Evolutionary conservation across 208 protist genomes (phyloP).

Genomic region (Trichomonas vaginalis): DNA sequence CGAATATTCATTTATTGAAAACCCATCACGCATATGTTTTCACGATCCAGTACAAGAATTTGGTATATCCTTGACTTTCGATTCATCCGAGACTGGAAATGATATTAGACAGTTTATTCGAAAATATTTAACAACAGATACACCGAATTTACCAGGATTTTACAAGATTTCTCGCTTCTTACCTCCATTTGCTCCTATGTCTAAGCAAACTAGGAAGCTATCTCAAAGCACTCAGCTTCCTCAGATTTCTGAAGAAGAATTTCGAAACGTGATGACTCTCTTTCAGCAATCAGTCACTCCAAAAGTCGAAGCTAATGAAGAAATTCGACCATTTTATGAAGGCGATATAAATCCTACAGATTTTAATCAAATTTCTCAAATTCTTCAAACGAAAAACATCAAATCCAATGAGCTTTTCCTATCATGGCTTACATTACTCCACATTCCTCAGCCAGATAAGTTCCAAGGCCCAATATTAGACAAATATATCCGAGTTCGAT

Average conservation of each 20-base stretch:
- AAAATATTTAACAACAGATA: not conserved
- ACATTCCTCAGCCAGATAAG: not conserved
- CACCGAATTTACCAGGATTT: not conserved
- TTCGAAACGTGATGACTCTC: not conserved
- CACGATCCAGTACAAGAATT: not conserved
- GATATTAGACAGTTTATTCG: not conserved
- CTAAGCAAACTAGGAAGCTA: not conserved
- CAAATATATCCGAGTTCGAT: not conserved
- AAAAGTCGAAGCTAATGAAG: not conserved
- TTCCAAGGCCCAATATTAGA: not conserved
- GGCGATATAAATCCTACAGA: not conserved
- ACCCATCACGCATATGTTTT: not conserved
- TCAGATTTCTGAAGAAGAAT: not conserved
- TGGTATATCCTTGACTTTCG: not conserved
- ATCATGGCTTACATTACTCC: not conserved
- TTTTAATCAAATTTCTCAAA: not conserved
- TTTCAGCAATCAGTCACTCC: not conserved
- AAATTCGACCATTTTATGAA: not conserved
- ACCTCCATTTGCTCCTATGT: not conserved
- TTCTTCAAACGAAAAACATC: not conserved
- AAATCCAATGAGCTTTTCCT: not conserved
- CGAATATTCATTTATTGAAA: not conserved
- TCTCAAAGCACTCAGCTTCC: not conserved
- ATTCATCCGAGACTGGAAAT: not conserved
- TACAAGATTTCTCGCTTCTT: not conserved